A percentile compares a stretch with the other conserved stretches of the same genome.
These are phyloP conservation scores for Penicillium hordei DNA, from an alignment of 2,329 filamentous ascomycete genomes.

Conservation along the genomic window DNA sequence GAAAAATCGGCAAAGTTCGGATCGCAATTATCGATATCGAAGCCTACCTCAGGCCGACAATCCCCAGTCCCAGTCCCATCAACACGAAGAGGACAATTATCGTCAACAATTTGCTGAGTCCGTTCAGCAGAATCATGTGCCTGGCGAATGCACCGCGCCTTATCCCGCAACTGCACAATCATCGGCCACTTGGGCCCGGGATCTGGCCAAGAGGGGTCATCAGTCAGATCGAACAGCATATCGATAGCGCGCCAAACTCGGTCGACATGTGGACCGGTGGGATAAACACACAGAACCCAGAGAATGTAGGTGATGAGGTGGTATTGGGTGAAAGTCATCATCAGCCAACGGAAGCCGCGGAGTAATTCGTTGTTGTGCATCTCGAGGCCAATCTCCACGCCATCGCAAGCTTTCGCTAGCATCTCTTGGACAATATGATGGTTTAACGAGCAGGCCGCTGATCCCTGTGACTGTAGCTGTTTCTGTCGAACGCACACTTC, in stretches of 20 bases:
- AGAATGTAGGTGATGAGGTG: slow-evolving; percentile 48
- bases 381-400: slow-evolving; percentile 36
- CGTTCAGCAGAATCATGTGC: neutral
- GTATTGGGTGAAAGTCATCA: slow-evolving; percentile 45
- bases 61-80: neutral
- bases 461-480: slow-evolving; percentile 14
- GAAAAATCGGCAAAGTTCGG: slow-evolving; percentile 19
- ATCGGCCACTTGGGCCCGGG: slow-evolving; percentile 27
- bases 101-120: neutral
- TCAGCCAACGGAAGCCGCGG: slow-evolving; percentile 40
- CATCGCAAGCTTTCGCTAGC: slow-evolving; percentile 35
- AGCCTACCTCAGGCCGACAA: neutral
- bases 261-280: slow-evolving; percentile 29
- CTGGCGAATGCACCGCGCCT: slow-evolving; percentile 18
- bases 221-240: slow-evolving; percentile 16
- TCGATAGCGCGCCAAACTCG: slow-evolving; percentile 35
- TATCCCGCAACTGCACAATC: slow-evolving; percentile 18
- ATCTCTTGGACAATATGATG: slow-evolving; percentile 33
- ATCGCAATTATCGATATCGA: slow-evolving; percentile 22
- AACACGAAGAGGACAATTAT: neutral
- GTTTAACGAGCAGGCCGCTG: slow-evolving; percentile 11
- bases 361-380: slow-evolving; percentile 42
- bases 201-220: slow-evolving; percentile 22
- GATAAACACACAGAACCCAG: slow-evolving; percentile 47
- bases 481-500: slow-evolving; percentile 38